Evolutionary conservation across 345 rosid genomes (phyloP).

Genomic region (Sapria himalayana): DNA sequence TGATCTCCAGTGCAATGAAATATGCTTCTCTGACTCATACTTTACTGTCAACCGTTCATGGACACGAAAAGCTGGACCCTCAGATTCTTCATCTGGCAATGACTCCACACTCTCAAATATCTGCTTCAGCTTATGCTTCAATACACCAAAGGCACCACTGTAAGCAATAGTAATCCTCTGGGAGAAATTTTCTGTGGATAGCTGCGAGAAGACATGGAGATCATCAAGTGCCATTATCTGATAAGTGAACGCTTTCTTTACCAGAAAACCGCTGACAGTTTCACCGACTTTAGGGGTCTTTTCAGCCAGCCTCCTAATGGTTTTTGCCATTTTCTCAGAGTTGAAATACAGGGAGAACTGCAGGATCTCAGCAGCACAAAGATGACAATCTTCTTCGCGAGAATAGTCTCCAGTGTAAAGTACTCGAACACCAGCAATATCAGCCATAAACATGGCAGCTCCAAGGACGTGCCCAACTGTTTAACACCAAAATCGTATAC

Average conservation of each 20-base stretch:
- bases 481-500: constrained; percentile 91
- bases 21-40: constrained; percentile 68
- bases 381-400: constrained; percentile 87
- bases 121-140: constrained; percentile 63
- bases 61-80: constrained; percentile 36
- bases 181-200: constrained; percentile 57
- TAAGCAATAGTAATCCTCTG: constrained; percentile 74
- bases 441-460: constrained; percentile 98
- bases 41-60: constrained; percentile 58
- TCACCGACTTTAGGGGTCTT: constrained; percentile 66
- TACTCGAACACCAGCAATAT: constrained; percentile 75
- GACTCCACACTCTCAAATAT: constrained; percentile 66
- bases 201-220: constrained; percentile 87
- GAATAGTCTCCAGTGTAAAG: constrained; percentile 95
- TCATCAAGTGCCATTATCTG: constrained; percentile 97
- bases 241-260: constrained; percentile 81
- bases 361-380: constrained; percentile 85
- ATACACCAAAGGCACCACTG: constrained; percentile 58
- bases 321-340: constrained; percentile 85
- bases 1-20: constrained; percentile 68
- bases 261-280: constrained; percentile 59
- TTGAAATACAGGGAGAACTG: constrained; percentile 87
- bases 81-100: constrained; percentile 53
- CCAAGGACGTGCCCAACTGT: constrained; percentile 98
- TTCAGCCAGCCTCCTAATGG: constrained; percentile 68